These are phyloP conservation scores for Backusella luteola DNA, from an alignment of 192 early-diverging fungal genomes.

Conservation along the genomic window DNA sequence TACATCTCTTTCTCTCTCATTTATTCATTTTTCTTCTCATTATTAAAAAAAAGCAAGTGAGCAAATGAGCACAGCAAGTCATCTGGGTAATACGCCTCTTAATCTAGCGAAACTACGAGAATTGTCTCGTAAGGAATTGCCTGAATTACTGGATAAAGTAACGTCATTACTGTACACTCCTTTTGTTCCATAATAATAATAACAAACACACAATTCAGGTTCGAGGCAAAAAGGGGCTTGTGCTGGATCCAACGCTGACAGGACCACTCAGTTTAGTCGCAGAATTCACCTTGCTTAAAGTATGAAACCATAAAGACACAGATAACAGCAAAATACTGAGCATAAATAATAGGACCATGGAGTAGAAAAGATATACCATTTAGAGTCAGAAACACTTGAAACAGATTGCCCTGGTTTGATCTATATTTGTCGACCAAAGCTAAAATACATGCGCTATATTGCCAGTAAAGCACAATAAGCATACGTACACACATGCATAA, in stretches of 20 bases:
- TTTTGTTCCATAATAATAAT: neutral
- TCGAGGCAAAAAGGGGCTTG: slow-evolving; percentile 85
- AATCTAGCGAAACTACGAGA: slow-evolving; percentile 60
- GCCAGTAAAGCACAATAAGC: slow-evolving; percentile 51
- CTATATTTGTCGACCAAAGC: slow-evolving; percentile 81
- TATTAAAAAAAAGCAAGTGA: neutral
- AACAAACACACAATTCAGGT: slow-evolving; percentile 48
- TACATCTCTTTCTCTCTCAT: neutral
- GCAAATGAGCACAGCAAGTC: slow-evolving; percentile 27
- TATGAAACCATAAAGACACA: slow-evolving; percentile 15
- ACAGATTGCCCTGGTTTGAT: slow-evolving; percentile 74
- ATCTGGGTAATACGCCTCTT: slow-evolving; percentile 51
- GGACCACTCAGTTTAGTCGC: slow-evolving; percentile 84
- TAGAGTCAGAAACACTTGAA: slow-evolving; percentile 62
- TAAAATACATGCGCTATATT: slow-evolving; percentile 80
- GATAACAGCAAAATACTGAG: neutral
- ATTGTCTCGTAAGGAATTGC: slow-evolving; percentile 58
- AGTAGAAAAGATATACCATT: slow-evolving; percentile 90
- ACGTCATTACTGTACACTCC: neutral
- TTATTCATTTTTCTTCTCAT: neutral
- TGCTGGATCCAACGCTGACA: slow-evolving; percentile 82
- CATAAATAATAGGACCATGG: slow-evolving; percentile 77
- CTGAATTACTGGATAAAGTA: slow-evolving; percentile 78
- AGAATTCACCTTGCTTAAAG: slow-evolving; percentile 85
- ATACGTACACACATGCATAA: slow-evolving; percentile 30